Conservation (phyloP, 2,329 filamentous ascomycete genomes). For the Tolypocladium amazonense region DNA sequence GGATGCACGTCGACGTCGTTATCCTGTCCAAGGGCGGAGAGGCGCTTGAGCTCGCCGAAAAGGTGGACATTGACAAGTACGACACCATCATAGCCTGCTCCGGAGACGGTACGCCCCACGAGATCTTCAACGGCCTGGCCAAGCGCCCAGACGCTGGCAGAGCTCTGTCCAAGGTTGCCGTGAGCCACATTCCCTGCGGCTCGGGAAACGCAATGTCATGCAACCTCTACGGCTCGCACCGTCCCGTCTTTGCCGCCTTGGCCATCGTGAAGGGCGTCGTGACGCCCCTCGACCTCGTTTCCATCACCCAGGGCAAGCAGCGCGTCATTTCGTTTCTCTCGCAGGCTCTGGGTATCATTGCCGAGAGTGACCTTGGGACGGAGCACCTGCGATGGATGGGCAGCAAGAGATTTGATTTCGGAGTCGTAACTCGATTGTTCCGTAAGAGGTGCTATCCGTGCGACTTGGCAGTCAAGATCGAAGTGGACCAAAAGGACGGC, state of each 20-base stretch:
- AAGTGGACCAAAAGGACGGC: conserved; percentile 61
- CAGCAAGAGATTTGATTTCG: conserved; percentile 70
- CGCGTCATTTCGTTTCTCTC: conserved; percentile 81
- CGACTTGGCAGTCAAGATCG: conserved; percentile 77
- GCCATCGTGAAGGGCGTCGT: conserved; percentile 77
- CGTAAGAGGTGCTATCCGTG: conserved; percentile 75
- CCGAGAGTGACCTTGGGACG: conserved; percentile 81
- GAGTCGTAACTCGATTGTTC: conserved; percentile 68
- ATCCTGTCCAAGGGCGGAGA: conserved; percentile 64
- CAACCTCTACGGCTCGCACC: conserved; percentile 76
- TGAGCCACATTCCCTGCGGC: conserved; percentile 83
- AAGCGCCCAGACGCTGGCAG: conserved; percentile 62
- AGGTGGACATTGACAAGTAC: conserved; percentile 66
- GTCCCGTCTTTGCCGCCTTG: conserved; percentile 65
- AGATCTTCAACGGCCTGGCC: conserved; percentile 88
- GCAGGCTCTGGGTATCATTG: conserved; percentile 80
- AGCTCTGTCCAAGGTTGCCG: conserved; percentile 66
- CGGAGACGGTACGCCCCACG: conserved; percentile 83
- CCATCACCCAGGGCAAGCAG: conserved; percentile 69
- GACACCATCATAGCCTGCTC: conserved; percentile 86
- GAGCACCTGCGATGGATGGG: conserved; percentile 95
- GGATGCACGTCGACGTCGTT: conserved; percentile 65
- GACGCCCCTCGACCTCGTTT: conserved; percentile 78
- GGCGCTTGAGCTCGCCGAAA: conserved; percentile 64
- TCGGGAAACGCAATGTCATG: conserved; percentile 90